Percentiles rank a stretch among this genome's conserved stretches.
Conservation (phyloP, 495 filamentous ascomycete species). For the Penicillium crystallinum region DNA sequence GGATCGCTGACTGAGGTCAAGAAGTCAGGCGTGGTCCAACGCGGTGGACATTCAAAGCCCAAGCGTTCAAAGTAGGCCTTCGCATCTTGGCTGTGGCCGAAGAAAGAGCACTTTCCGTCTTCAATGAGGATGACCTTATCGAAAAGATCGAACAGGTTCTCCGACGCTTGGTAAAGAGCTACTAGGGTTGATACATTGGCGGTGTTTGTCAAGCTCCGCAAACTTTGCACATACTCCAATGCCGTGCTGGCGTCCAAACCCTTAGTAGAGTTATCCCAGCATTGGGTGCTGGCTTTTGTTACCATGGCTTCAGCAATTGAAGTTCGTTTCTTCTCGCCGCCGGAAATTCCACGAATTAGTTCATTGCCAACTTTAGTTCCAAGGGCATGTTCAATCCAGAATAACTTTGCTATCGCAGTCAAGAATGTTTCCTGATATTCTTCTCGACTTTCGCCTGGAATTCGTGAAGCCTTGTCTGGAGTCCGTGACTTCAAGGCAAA, state of each 20-base stretch:
- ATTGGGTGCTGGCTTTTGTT: slow-evolving; percentile 58
- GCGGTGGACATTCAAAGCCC: slow-evolving; percentile 54
- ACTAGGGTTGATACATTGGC: slow-evolving; percentile 55
- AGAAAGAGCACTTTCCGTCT: slow-evolving; percentile 61
- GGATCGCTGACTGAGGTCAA: slow-evolving; percentile 62
- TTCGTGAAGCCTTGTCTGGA: slow-evolving; percentile 57
- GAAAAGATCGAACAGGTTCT: slow-evolving; percentile 63
- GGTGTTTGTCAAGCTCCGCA: slow-evolving; percentile 60
- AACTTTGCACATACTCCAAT: slow-evolving; percentile 57
- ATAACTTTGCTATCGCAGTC: slow-evolving; percentile 66
- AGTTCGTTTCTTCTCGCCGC: slow-evolving; percentile 70
- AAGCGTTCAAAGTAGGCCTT: slow-evolving; percentile 59
- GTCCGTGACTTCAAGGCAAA: slow-evolving; percentile 69
- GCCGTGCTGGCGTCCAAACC: slow-evolving; percentile 68
- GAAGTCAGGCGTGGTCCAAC: slow-evolving; percentile 66
- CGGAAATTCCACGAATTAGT: slow-evolving; percentile 61
- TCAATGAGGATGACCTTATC: slow-evolving; percentile 68
- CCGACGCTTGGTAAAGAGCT: slow-evolving; percentile 68
- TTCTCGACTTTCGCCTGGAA: slow-evolving; percentile 51
- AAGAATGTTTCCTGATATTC: slow-evolving; percentile 65
- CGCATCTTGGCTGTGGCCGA: slow-evolving; percentile 52
- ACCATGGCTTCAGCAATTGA: slow-evolving; percentile 66
- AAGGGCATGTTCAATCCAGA: slow-evolving; percentile 69
- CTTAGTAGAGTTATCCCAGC: slow-evolving; percentile 65
- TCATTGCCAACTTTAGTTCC: slow-evolving; percentile 66